A percentile compares a stretch with the other conserved stretches of the same genome.
phyloP scores from a whole-genome alignment of 2,329 filamentous ascomycete species.

The Monosporascus sp. region DNA sequence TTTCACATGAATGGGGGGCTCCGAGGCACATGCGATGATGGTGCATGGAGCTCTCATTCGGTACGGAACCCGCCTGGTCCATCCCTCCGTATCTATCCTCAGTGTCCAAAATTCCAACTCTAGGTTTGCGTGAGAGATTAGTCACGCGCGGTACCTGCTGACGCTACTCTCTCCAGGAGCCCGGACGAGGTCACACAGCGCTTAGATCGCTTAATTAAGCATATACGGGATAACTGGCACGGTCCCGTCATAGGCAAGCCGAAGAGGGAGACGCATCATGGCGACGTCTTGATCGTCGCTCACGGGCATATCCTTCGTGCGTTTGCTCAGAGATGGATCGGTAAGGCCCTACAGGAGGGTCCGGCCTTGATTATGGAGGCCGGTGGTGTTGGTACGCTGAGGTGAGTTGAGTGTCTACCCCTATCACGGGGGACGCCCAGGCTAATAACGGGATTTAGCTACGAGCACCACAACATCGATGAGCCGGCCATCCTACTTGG shows the following conservation, averaged over 20 bases:
- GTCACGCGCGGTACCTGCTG: neutral
- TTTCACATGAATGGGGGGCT: too few species aligned
- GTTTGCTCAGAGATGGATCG: conserved; percentile 82
- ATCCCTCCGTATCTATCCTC: neutral
- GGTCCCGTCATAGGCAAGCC: conserved; percentile 52
- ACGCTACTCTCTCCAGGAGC: conserved; percentile 37
- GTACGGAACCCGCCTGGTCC: neutral
- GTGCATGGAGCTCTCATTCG: too few species aligned
- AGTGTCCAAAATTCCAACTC: too few species aligned
- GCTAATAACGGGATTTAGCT: conserved; percentile 40
- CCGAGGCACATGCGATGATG: too few species aligned
- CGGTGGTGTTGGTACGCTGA: conserved; percentile 76
- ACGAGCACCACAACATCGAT: conserved; percentile 71
- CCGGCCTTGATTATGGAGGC: conserved; percentile 81
- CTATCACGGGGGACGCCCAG: neutral
- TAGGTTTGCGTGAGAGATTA: too few species aligned
- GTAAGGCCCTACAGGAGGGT: conserved; percentile 66
- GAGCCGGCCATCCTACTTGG: conserved; percentile 78
- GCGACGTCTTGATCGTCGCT: conserved; percentile 74
- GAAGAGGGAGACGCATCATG: conserved; percentile 36
- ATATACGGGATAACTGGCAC: conserved; percentile 66
- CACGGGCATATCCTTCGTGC: conserved; percentile 87
- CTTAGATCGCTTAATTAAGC: conserved; percentile 68
- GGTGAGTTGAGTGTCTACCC: conserved; percentile 38
- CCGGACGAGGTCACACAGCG: conserved; percentile 67